Conservation (phyloP, 2,329 filamentous ascomycete species). For the Botrytis squamosa region DNA sequence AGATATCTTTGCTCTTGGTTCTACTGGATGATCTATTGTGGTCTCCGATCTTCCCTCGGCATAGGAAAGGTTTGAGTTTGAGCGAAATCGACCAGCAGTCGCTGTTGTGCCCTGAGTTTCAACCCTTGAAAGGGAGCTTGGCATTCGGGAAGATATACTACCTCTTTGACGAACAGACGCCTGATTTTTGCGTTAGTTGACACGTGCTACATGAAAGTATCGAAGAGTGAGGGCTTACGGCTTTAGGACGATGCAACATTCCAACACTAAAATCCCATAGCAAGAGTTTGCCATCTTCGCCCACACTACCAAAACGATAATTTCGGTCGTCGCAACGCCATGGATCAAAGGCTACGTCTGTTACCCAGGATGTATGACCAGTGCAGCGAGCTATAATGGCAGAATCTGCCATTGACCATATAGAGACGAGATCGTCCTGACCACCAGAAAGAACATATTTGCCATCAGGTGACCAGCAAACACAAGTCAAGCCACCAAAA, state of each 20-base stretch:
- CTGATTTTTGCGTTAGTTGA: constrained; percentile 36
- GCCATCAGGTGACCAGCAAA: constrained; percentile 96
- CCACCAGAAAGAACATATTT: constrained; percentile 94
- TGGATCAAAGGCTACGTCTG: constrained; percentile 88
- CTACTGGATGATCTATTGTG: constrained; percentile 73
- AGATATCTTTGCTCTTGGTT: constrained; percentile 78
- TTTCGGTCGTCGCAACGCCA: constrained; percentile 96
- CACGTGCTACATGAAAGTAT: constrained; percentile 18
- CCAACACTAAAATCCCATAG: constrained; percentile 98
- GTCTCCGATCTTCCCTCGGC: constrained; percentile 53
- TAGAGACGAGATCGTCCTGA: constrained; percentile 93
- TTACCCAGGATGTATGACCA: constrained; percentile 95
- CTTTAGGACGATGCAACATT: constrained; percentile 90
- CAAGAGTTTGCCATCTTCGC: constrained; percentile 85
- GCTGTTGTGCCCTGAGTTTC: constrained; percentile 58
- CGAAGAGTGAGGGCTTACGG: constrained; percentile 53
- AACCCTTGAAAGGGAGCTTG: constrained; percentile 50
- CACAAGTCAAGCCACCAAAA: constrained; percentile 88
- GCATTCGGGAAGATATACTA: constrained; percentile 51
- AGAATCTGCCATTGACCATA: constrained; percentile 86
- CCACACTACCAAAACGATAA: constrained; percentile 94
- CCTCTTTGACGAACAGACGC: constrained; percentile 56
- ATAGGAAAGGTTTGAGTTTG: constrained; percentile 65
- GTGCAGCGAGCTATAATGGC: constrained; percentile 88
- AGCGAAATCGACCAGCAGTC: constrained; percentile 60